phyloP scores from a whole-genome alignment of 352 stramenopile species.

The Pythium rishiriense region DNA sequence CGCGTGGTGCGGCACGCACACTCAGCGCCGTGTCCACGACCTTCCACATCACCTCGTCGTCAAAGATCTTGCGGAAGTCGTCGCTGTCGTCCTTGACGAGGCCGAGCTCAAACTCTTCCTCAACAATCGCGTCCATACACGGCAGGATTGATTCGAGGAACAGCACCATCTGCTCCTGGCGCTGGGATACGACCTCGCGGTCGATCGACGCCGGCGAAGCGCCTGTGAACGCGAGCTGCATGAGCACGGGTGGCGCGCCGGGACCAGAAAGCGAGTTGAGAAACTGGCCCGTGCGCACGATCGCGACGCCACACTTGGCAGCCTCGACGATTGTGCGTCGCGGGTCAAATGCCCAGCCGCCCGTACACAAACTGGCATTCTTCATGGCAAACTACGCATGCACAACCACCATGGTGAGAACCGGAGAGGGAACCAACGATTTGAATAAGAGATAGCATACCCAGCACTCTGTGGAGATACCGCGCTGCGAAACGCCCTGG shows the following conservation, averaged over 20 bases:
- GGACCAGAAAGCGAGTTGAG: slow-evolving; percentile 46
- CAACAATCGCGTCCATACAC: slow-evolving; percentile 74
- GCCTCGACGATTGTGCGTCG: slow-evolving; percentile 75
- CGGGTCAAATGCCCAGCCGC: slow-evolving; percentile 71
- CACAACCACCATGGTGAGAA: neutral
- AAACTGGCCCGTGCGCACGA: slow-evolving; percentile 75
- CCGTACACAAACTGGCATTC: slow-evolving; percentile 61
- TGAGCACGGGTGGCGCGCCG: slow-evolving; percentile 33
- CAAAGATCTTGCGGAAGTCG: slow-evolving; percentile 72
- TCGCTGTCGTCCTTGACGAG: slow-evolving; percentile 70
- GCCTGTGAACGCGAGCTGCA: slow-evolving; percentile 54
- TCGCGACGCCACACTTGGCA: slow-evolving; percentile 48
- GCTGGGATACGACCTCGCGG: slow-evolving; percentile 54
- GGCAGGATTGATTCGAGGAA: slow-evolving; percentile 82
- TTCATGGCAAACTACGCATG: slow-evolving; percentile 74
- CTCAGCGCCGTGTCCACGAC: slow-evolving; percentile 58
- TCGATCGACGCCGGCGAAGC: slow-evolving; percentile 40
- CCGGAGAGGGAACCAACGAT: too few relatives aligned
- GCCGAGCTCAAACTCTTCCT: slow-evolving; percentile 69
- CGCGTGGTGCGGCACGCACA: slow-evolving; percentile 1
- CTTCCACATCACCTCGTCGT: slow-evolving; percentile 75
- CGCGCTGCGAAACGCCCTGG: slow-evolving; percentile 76
- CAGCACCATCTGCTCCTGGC: slow-evolving; percentile 77
- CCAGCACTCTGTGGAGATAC: slow-evolving; percentile 83
- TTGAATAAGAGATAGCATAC: slow-evolving; percentile 30